These are phyloP conservation scores for Dentipellis fragilis DNA, from an alignment of 768 basidiomycete genomes.

Conservation along the genomic window DNA sequence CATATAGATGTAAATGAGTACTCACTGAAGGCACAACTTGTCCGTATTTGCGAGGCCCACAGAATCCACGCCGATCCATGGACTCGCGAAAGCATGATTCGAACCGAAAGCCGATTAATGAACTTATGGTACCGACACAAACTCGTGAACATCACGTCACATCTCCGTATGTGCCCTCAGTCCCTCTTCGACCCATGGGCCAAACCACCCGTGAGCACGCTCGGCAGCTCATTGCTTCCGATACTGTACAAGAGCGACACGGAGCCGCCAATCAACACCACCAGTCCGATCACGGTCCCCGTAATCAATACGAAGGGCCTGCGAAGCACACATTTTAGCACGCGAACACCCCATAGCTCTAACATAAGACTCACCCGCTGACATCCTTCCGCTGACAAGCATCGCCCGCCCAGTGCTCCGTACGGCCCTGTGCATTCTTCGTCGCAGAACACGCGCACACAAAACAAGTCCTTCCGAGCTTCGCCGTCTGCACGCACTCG, in stretches of 20 bases:
- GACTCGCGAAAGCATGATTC: too few relatives aligned
- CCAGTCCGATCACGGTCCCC: conserved; percentile 55
- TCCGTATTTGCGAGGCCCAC: too few relatives aligned
- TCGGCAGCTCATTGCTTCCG: conserved; percentile 58
- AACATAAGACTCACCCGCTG: conserved; percentile 51
- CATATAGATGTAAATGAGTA: too few relatives aligned
- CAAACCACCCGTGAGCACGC: conserved; percentile 57
- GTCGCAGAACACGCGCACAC: conserved; percentile 37
- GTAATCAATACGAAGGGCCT: conserved; percentile 70
- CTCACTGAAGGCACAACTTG: too few relatives aligned
- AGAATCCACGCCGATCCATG: too few relatives aligned
- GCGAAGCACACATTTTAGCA: conserved; percentile 1
- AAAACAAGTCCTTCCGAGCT: conserved; percentile 46
- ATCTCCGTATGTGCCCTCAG: neutral
- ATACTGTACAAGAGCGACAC: conserved; percentile 55
- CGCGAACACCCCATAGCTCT: neutral
- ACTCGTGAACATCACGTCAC: too few relatives aligned
- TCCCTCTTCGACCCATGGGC: conserved; percentile 10
- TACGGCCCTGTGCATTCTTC: conserved; percentile 42
- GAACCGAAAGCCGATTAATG: too few relatives aligned
- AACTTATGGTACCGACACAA: too few relatives aligned
- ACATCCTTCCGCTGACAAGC: conserved; percentile 73
- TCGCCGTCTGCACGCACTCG: conserved; percentile 48
- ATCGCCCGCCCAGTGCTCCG: conserved; percentile 63
- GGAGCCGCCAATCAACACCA: conserved; percentile 59